phyloP scores from a whole-genome alignment of 805 yeast genomes.

The Ogataea nakhonphanomensis region DNA sequence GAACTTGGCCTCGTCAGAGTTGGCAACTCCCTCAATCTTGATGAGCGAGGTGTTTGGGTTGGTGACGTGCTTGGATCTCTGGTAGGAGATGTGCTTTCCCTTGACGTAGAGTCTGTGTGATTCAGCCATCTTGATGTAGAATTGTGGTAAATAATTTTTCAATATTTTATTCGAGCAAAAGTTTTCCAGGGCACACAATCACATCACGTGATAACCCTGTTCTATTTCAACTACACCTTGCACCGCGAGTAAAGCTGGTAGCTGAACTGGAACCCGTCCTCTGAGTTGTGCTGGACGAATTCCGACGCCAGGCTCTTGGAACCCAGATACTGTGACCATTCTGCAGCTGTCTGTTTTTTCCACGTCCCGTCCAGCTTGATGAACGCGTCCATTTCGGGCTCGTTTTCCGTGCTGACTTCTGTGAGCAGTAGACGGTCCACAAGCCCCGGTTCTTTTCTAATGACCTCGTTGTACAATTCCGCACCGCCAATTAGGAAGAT shows the following conservation, averaged over 20 bases:
- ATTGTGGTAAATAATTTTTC: conserved; percentile 12
- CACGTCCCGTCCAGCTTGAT: conserved; percentile 45
- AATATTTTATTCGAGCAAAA: conserved; percentile 10
- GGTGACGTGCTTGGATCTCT: conserved; percentile 97
- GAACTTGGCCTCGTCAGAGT: conserved; percentile 94
- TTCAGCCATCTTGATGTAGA: conserved; percentile 71
- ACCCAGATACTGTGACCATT: conserved; percentile 36
- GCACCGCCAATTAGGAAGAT: conserved; percentile 92
- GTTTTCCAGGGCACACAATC: conserved; percentile 3
- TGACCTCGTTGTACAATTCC: conserved; percentile 64
- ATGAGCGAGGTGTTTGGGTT: conserved; percentile 97
- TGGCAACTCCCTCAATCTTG: conserved; percentile 93
- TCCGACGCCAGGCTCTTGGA: conserved; percentile 36
- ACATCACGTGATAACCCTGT: conserved; percentile 8
- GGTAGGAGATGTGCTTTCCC: conserved; percentile 99
- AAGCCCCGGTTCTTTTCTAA: conserved; percentile 21
- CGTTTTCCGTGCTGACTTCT: conserved; percentile 46
- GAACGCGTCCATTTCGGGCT: conserved; percentile 68
- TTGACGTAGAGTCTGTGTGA: conserved; percentile 99
- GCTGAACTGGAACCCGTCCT: conserved; percentile 41
- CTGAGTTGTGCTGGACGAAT: conserved; percentile 32
- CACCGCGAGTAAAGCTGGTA: conserved; percentile 5
- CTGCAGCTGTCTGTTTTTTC: conserved; percentile 30
- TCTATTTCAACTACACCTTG: conserved; percentile 2
- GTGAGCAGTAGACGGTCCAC: conserved; percentile 65